A percentile compares a stretch with the other conserved stretches of the same genome.
Evolutionary conservation across 108 stramenopile species (phyloP).

Genomic region (Skeletonema costatum): DNA sequence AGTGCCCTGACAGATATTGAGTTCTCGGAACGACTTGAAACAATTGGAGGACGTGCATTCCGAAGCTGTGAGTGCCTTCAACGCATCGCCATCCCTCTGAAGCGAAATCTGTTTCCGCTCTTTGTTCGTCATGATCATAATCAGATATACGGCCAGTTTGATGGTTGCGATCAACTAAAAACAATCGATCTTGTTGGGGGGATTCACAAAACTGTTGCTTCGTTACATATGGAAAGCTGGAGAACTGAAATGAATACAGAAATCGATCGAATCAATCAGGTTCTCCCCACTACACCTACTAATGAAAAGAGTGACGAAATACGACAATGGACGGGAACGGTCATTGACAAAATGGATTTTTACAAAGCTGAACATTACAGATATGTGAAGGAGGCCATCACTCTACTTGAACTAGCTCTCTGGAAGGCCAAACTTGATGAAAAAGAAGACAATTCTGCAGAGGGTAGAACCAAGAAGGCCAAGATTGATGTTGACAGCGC

Average conservation of each 20-base stretch:
- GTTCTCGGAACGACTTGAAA: no score
- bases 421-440: not conserved
- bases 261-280: no score
- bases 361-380: not conserved
- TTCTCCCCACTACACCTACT: not conserved
- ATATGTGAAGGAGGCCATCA: not conserved
- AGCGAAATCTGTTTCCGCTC: not conserved
- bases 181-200: not conserved
- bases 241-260: no score
- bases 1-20: no score
- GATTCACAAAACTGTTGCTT: no score
- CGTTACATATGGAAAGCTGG: no score
- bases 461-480: no score
- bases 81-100: not conserved
- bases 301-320: not conserved
- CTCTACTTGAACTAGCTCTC: not conserved
- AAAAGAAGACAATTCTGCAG: not conserved
- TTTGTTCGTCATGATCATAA: not conserved
- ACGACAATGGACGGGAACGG: not conserved
- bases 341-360: not conserved
- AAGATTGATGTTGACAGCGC: not conserved
- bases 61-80: no score
- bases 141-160: not conserved
- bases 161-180: not conserved
- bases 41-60: no score